phyloP scores from a whole-genome alignment of 257 asterid species.

The Solanum phureja region DNA sequence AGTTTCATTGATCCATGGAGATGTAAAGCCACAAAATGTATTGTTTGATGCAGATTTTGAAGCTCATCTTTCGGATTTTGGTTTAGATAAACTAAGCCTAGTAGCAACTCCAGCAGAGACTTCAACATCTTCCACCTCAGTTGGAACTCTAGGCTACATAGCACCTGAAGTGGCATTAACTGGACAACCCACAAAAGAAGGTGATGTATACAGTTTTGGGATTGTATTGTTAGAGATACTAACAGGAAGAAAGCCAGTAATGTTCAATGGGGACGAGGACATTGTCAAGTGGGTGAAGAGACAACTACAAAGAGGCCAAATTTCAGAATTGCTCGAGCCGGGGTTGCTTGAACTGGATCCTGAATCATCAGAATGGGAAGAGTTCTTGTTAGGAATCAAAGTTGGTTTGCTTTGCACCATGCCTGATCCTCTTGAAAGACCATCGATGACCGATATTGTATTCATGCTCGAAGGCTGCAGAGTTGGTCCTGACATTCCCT shows the following conservation, averaged over 20 bases:
- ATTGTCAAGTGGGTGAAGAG: conserved; percentile 70
- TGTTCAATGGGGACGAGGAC: conserved; percentile 62
- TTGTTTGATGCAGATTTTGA: conserved; percentile 77
- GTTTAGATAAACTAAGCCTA: conserved; percentile 41
- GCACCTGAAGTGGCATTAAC: conserved; percentile 47
- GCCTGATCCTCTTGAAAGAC: conserved; percentile 54
- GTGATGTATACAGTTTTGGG: conserved; percentile 68
- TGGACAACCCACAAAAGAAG: conserved; percentile 30
- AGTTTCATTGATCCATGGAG: conserved; percentile 44
- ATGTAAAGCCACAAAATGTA: conserved; percentile 55
- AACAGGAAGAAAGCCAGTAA: conserved; percentile 60
- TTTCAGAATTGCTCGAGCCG: conserved; percentile 63
- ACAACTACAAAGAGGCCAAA: conserved; percentile 61
- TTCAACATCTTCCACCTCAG: conserved; percentile 34
- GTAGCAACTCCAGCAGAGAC: conserved; percentile 27
- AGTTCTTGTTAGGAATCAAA: conserved; percentile 63
- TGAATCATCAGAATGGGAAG: conserved; percentile 82
- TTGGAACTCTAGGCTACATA: conserved; percentile 50
- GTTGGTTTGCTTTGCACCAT: conserved; percentile 72
- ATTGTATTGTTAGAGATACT: conserved; percentile 55
- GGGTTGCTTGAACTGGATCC: conserved; percentile 72
- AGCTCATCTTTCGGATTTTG: conserved; percentile 63
- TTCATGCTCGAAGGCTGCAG: conserved; percentile 82
- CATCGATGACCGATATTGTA: conserved; percentile 60
- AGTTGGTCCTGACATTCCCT: conserved; percentile 52